Base-by-base conservation (phyloP, 257 asterid species). In the Nicotiana tomentosiformis region DNA sequence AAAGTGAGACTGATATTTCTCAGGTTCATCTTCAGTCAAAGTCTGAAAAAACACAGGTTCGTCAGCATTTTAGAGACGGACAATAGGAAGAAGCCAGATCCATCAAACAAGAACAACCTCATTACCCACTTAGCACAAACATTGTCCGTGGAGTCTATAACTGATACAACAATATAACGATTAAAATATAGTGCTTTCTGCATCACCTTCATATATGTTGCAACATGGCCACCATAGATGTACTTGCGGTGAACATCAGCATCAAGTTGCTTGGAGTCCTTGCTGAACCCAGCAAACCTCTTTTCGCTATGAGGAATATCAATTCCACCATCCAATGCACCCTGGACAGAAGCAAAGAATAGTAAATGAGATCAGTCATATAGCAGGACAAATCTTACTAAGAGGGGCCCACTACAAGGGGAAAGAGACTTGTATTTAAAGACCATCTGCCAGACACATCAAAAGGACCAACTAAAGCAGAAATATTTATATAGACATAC, bases 221-320 rank as follows among this genome's bases (percentile, higher is more conserved):
- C 90, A 26, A 90, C 89, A 80, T 93, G 97, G 85, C 96, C 96
- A 5, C 97, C 95, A 67, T 92, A 92, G 58, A 93, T 88, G 84
- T 93, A 92, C 79, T 92, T 93, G 84, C 92, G 87, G 86, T 93
- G 97, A 64, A 87, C 88, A 35, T 92, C 97, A 8, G 93, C 87
- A 81, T 93, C 93, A 74, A 93, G 96, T 33, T 89, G 89, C 84
- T 92, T 92, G 79, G 86, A 81, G 10, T 93, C 97, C 88, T 92
- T 93, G 15, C 79, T 69, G 62, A 91, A 93, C 29, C 97, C 97
- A 82, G 97, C 97, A 88, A 93, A 93, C 85, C 97, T 87, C 91
- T 92, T 93, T 18, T 92, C 97, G 39, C 97, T 89, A 85, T 92
- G 97, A 69, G 97, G 97, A 82, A 93, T 87, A 84, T 93, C 97